phyloP scores from a whole-genome alignment of 2,329 filamentous ascomycete genomes.

The Ramularia endophylla region DNA sequence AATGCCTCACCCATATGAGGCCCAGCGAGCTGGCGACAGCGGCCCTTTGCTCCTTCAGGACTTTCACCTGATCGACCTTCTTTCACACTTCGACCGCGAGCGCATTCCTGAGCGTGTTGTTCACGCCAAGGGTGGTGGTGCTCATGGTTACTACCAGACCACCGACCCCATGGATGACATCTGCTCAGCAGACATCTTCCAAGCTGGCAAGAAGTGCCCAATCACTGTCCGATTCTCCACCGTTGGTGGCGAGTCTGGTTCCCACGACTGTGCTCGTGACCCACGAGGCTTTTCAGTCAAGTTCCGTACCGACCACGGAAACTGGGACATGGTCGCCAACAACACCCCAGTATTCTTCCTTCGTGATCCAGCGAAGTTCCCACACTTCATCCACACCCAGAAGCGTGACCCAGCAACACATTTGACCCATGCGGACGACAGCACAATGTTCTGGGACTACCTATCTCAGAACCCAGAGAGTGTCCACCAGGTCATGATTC shows the following conservation, averaged over 20 bases:
- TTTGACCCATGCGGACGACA: constrained; percentile 58
- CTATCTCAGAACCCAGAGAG: constrained; percentile 50
- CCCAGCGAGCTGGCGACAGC: constrained; percentile 50
- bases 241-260: constrained; percentile 67
- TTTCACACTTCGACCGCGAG: constrained; percentile 48
- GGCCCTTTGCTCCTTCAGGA: constrained; percentile 53
- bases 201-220: constrained; percentile 63
- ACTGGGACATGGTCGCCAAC: constrained; percentile 67
- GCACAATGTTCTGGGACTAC: constrained; percentile 63
- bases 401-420: constrained; percentile 68
- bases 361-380: constrained; percentile 68
- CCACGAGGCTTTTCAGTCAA: constrained; percentile 68
- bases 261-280: constrained; percentile 65
- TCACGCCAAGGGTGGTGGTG: constrained; percentile 46
- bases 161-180: constrained; percentile 44
- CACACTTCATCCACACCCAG: constrained; percentile 67
- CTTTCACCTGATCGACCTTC: constrained; percentile 44
- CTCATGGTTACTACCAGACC: constrained; percentile 44
- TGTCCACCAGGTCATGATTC: constrained; percentile 49
- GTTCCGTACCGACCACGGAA: constrained; percentile 68
- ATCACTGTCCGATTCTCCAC: constrained; percentile 66
- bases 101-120: constrained; percentile 47
- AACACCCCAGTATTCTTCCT: constrained; percentile 73
- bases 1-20: constrained; percentile 53
- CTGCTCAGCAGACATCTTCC: constrained; percentile 42